A percentile compares a stretch with the other conserved stretches of the same genome.
phyloP scores from a whole-genome alignment of 352 stramenopile species.

The Aphanomyces invadans region DNA sequence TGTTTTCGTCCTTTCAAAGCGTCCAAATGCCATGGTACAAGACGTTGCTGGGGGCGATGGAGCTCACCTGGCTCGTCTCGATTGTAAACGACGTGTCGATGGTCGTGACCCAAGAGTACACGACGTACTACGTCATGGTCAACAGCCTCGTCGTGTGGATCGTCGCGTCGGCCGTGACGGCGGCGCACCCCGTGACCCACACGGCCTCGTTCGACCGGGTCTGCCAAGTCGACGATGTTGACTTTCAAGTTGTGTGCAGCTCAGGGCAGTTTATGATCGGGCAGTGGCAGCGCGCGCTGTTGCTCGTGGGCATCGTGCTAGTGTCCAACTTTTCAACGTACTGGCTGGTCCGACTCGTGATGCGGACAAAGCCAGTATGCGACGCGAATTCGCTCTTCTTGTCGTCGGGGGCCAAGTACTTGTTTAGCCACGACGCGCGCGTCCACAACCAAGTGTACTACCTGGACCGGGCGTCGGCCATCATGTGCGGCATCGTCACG shows the following conservation, averaged over 20 bases:
- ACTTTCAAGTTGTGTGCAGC: neutral
- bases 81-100: constrained; percentile 3
- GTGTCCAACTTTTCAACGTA: neutral
- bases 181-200: neutral
- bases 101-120: neutral
- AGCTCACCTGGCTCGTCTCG: constrained; percentile 9
- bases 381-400: neutral
- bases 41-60: neutral
- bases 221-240: neutral
- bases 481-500: constrained; percentile 9
- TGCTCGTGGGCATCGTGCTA: neutral
- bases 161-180: neutral
- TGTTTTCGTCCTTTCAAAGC: neutral
- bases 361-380: neutral
- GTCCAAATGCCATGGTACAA: constrained; percentile 14
- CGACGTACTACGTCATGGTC: constrained; percentile 8
- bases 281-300: neutral
- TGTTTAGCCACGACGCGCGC: neutral
- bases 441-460: constrained; percentile 10
- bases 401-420: neutral
- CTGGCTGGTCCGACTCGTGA: neutral
- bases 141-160: constrained; percentile 8
- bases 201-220: neutral
- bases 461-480: constrained; percentile 7
- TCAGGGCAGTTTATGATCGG: neutral